Base-by-base conservation (phyloP, 495 filamentous ascomycete species). In the Chaetomium fimeti region DNA sequence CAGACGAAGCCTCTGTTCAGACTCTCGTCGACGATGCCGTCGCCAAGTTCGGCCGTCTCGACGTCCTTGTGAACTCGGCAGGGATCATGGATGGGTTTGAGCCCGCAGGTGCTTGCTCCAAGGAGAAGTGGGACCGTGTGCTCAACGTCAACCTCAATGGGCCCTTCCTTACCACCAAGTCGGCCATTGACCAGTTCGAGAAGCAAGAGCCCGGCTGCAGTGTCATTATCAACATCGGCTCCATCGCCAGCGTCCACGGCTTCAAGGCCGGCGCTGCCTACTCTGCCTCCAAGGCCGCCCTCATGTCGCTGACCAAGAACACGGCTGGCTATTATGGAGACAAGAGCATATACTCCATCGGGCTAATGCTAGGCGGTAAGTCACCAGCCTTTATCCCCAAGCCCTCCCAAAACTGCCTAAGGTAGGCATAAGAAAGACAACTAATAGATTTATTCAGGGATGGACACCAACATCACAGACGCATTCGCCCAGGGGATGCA, bases 261-360 rank as follows among this genome's bases (percentile, higher is more conserved):
- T 72, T 73, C 65, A 45, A 66, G 62, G 24, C 68, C 72, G 85
- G 85, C 52, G 81, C 74, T 5, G 85, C 85, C 8, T 87, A 87
- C 65, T 82, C 83, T 2, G 79, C 77, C 7, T 78, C 77, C 68
- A 85, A 85, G 73, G 78, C 82, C 61, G 83, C 76, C 28, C 68
- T 88, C 18, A 67, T 86, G 15, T 86, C 84, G 5, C 72, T 87
- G 64, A 88, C 86, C 25, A 87, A 88, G 72, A 87, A 81, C 70
- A 88, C 85, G 32, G 85, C 85, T 2, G 77, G 80, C 0, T 84
- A 74, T 72, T 88, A 88, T 70, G 81, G 77, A 0, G 74, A 72
- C 45, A 82, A 84, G 71, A 82, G 83, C 24, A 86, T 89, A 69
- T 78, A 80, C 52, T 81, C 77, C 65, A 79, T 87, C 43, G 84